A percentile compares a stretch with the other conserved stretches of the same genome.
Conservation (phyloP, 2,329 filamentous ascomycete genomes). For the Zymoseptoria passerinii region DNA sequence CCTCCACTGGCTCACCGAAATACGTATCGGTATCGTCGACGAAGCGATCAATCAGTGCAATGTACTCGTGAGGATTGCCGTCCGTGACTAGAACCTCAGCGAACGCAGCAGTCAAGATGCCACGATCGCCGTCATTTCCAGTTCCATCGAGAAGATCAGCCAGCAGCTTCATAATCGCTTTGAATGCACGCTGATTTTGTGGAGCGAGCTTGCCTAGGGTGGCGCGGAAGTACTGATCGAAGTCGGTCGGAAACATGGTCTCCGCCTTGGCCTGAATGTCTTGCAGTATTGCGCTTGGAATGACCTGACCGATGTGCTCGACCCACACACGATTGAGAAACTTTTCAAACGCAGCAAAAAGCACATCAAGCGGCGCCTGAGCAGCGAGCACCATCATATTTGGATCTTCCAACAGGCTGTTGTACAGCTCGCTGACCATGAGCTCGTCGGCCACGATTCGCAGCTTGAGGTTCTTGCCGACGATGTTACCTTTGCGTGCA, state of each 20-base stretch:
- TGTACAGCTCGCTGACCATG: slow-evolving; percentile 82
- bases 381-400: slow-evolving; percentile 66
- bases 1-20: slow-evolving; percentile 58
- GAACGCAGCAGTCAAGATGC: slow-evolving; percentile 80
- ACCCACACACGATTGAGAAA: slow-evolving; percentile 83
- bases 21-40: slow-evolving; percentile 83
- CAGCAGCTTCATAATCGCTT: slow-evolving; percentile 73
- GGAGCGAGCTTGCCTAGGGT: slow-evolving; percentile 46
- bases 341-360: slow-evolving; percentile 90
- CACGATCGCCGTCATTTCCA: slow-evolving; percentile 82
- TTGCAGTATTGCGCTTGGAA: slow-evolving; percentile 62
- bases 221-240: slow-evolving; percentile 50
- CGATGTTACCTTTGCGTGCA: slow-evolving; percentile 76
- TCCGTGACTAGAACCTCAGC: slow-evolving; percentile 75
- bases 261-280: slow-evolving; percentile 59
- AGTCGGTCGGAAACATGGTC: slow-evolving; percentile 63
- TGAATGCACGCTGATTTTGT: slow-evolving; percentile 66
- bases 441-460: slow-evolving; percentile 66
- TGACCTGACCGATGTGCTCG: slow-evolving; percentile 76
- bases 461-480: slow-evolving; percentile 66
- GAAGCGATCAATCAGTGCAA: slow-evolving; percentile 78
- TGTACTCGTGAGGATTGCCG: slow-evolving; percentile 70
- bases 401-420: slow-evolving; percentile 74
- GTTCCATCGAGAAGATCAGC: slow-evolving; percentile 84
- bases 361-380: slow-evolving; percentile 70